phyloP scores from a whole-genome alignment of 495 filamentous ascomycete species.

The Penicillium robsamsonii region DNA sequence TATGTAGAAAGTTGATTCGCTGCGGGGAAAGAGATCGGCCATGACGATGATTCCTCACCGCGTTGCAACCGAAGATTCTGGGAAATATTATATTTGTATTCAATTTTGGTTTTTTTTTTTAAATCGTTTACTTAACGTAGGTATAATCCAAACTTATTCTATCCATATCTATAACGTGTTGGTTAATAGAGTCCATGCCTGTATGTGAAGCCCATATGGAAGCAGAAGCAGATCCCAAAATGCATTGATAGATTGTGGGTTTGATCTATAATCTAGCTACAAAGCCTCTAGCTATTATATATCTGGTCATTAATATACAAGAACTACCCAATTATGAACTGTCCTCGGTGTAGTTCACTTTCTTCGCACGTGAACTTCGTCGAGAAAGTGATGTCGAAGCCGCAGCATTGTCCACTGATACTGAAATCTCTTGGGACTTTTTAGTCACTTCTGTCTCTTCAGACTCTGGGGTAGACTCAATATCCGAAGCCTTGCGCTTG shows the following conservation, averaged over 20 bases:
- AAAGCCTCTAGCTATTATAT: background rate
- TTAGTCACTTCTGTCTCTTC: constrained; percentile 24
- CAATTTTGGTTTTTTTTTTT: background rate
- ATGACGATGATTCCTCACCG: constrained; percentile 12
- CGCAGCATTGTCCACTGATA: constrained; percentile 12
- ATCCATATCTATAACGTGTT: background rate
- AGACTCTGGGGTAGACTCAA: constrained; percentile 29
- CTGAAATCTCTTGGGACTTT: constrained; percentile 9
- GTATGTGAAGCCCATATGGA: background rate
- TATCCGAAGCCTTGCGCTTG: constrained; percentile 37
- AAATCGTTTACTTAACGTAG: background rate
- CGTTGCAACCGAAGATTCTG: background rate
- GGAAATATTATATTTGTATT: background rate
- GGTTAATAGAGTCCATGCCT: background rate
- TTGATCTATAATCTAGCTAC: background rate
- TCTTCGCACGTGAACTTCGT: constrained; percentile 40
- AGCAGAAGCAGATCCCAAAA: background rate
- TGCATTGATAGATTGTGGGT: background rate
- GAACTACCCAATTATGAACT: constrained; percentile 23
- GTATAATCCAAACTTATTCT: background rate
- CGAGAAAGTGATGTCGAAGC: constrained; percentile 20
- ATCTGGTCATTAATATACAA: background rate
- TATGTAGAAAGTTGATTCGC: constrained; percentile 4
- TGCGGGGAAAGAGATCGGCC: constrained; percentile 15
- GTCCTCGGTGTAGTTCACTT: constrained; percentile 49